Base-by-base conservation (phyloP, 345 rosid species). In the Clausena lansium region DNA sequence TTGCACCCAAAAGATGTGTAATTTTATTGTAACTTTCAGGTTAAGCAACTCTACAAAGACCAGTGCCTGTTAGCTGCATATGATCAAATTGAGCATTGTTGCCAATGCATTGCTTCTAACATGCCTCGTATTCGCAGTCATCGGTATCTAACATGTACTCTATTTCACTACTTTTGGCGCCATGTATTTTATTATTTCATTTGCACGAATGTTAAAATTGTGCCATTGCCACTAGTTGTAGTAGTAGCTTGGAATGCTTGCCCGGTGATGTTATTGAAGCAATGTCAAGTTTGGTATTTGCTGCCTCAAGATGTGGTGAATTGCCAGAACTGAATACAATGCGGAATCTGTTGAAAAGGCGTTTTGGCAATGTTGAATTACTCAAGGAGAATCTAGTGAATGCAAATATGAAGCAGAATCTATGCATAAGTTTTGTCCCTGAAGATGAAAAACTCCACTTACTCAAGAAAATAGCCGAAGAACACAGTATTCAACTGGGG, bases 301-400 rank as follows among this genome's bases (percentile, higher is more conserved):
- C 84, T 20, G 85, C 89, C 38, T 80, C 88, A 55, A 88, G 86
- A 80, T 84, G 86, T 22, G 91, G 88, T 22, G 86, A 84, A 75
- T 50, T 86, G 38, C 71, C 60, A 17, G 88, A 81, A 73, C 82
- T 86, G 19, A 80, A 81, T 3, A 2, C 32, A 35, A 22, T 84
- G 17, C 75, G 81, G 69, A 66, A 60, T 55, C 71, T 84, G 80
- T 80, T 86, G 45, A 62, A 50, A 30, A 32, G 76, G 57, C 79
- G 77, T 7, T 84, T 77, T 71, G 89, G 87, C 54, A 78, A 77
- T 28, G 88, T 83, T 35, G 67, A 83, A 75, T 75, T 86, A 57
- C 62, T 59, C 0, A 80, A 57, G 17, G 84, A 63, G 55, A 79
- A 73, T 60, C 67, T 76, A 14, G 80, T 79, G 33, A 60, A 67